phyloP scores from a whole-genome alignment of 176 grass and related monocot species.

The Alloteropsis semialata region DNA sequence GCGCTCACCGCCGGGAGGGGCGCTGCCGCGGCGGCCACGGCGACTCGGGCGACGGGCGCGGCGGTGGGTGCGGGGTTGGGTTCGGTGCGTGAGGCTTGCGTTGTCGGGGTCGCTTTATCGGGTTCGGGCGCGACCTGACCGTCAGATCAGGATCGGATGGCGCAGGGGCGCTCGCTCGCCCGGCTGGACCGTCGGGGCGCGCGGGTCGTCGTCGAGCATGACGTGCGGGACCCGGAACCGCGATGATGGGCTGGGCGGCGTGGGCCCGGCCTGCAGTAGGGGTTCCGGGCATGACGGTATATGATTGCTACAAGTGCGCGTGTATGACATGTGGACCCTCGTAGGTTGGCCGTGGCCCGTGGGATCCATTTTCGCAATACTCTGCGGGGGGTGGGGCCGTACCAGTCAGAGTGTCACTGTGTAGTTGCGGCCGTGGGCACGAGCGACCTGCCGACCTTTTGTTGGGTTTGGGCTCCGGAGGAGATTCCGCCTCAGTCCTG shows the following conservation, averaged over 20 bases:
- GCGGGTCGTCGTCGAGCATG: slow-evolving; percentile 7
- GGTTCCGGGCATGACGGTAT: not conserved
- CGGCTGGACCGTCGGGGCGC: not conserved
- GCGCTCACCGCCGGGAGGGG: slow-evolving; percentile 27
- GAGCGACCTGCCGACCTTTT: no score
- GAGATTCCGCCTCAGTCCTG: not conserved
- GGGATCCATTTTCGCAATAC: no score
- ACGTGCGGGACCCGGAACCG: not conserved
- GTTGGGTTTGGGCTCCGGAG: not conserved
- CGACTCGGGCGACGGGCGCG: slow-evolving; percentile 33
- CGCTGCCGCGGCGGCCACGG: slow-evolving; percentile 27
- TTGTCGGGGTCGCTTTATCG: slow-evolving; percentile 35
- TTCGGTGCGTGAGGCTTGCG: slow-evolving; percentile 38
- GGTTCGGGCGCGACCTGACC: not conserved
- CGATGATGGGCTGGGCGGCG: not conserved
- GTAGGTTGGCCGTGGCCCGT: not conserved
- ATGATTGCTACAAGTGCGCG: not conserved
- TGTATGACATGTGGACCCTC: slow-evolving; percentile 11
- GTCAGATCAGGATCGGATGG: slow-evolving; percentile 32
- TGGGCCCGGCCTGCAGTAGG: not conserved
- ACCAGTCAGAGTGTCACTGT: not conserved
- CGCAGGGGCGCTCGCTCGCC: not conserved
- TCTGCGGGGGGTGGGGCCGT: no score
- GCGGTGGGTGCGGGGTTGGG: slow-evolving; percentile 24
- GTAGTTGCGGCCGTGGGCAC: not conserved